Percentiles rank a stretch among this genome's conserved stretches.
phyloP scores from a whole-genome alignment of 306 rosid species.

The Vigna mungo region DNA sequence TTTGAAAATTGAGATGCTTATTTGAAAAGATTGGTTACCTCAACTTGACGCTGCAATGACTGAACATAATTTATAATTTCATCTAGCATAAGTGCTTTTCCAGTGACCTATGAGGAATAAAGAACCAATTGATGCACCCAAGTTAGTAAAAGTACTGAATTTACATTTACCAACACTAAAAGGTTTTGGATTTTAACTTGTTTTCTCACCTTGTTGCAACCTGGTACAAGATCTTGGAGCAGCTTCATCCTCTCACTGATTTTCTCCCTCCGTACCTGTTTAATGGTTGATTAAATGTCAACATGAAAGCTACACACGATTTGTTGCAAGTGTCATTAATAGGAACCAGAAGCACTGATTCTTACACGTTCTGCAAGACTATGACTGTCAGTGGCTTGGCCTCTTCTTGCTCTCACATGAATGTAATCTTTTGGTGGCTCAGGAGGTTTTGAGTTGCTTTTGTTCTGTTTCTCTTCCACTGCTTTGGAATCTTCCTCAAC shows the following conservation, averaged over 20 bases:
- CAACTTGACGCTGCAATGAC: constrained; percentile 96
- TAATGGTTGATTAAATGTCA: constrained; percentile 40
- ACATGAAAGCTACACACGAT: not conserved
- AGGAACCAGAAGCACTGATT: constrained; percentile 17
- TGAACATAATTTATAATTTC: constrained; percentile 98
- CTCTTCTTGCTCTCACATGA: constrained; percentile 98
- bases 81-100: constrained; percentile 97
- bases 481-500: constrained; percentile 70
- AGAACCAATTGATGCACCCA: constrained; percentile 26
- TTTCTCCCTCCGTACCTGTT: constrained; percentile 93
- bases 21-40: constrained; percentile 61
- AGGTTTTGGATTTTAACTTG: not conserved
- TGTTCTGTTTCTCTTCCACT: constrained; percentile 62
- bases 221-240: constrained; percentile 97
- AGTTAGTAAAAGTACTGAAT: constrained; percentile 32
- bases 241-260: constrained; percentile 98
- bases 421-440: constrained; percentile 93
- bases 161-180: constrained; percentile 9
- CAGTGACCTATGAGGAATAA: constrained; percentile 68
- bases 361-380: constrained; percentile 98
- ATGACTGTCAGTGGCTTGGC: constrained; percentile 99
- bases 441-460: constrained; percentile 64
- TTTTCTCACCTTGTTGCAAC: constrained; percentile 82
- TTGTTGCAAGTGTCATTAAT: not conserved
- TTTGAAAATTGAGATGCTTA: constrained; percentile 42